phyloP scores from a whole-genome alignment of 257 asterid species.

The Verbascum thapsus region DNA sequence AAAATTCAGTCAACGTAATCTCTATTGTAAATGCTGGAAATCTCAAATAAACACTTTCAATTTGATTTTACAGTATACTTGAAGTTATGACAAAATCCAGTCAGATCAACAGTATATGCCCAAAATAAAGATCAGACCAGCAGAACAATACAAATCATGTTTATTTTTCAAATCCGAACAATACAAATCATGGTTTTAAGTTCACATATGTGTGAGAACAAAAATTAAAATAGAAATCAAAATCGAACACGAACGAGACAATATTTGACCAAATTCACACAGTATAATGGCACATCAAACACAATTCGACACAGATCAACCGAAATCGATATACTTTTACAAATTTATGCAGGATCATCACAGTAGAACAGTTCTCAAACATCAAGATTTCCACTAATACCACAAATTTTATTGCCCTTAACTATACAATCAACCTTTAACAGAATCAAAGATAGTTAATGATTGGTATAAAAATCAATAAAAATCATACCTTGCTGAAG shows the following conservation, averaged over 20 bases:
- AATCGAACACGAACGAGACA: constrained; percentile 2
- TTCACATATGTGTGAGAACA: neutral
- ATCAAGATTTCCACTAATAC: constrained; percentile 14
- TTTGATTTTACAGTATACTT: neutral
- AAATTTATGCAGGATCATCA: neutral
- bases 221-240: neutral
- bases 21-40: neutral
- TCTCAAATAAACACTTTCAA: neutral
- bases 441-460: constrained; percentile 6
- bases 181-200: neutral
- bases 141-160: neutral
- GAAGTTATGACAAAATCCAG: neutral
- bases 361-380: constrained; percentile 1
- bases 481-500: constrained; percentile 46
- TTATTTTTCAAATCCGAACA: neutral
- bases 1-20: too few species aligned
- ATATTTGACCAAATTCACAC: constrained; percentile 7
- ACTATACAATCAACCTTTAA: constrained; percentile 14
- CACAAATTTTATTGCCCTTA: neutral
- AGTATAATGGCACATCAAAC: constrained; percentile 2
- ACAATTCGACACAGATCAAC: neutral
- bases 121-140: neutral
- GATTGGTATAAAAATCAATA: too few species aligned
- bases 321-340: neutral
- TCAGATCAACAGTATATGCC: neutral